Evolutionary conservation across 495 filamentous ascomycete genomes (phyloP), one percentile per base, ranked within the genome.

Genomic region (Penicillium maclennaniae): DNA sequence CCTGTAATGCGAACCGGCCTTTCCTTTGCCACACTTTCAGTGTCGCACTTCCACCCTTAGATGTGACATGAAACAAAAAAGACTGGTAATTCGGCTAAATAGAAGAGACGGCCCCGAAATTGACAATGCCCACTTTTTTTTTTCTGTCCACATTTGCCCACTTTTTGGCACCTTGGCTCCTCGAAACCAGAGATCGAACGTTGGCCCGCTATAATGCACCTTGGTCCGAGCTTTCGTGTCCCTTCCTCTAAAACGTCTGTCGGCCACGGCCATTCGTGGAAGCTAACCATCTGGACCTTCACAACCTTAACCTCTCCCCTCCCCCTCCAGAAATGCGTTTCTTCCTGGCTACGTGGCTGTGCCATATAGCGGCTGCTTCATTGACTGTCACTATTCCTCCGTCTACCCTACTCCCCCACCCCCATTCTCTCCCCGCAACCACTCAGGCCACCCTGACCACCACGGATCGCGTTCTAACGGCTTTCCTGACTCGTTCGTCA

Each of bases 391-490:
- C 65, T 54, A 72, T 87, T 62, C 80, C 79, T 4, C 57, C 78
- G 25, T 75, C 77, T 21, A 64, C 51, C 46, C 37, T 67, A 52
- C 67, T 74, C 31, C 71, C 74, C 19, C 69, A 71, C 40, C 69
- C 74, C 6, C 62, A 75, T 55, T 38, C 58, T 47, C 71, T 78
- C 62, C 62, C 69, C 53, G 70, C 76, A 61, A 61, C 71, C 59
- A 69, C 70, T 16, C 71, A 90, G 48, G 80, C 82, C 21, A 95
- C 91, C 10, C 79, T 85, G 75, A 88, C 87, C 37, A 86, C 87
- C 45, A 54, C 53, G 8, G 51, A 57, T 47, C 84, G 87, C 12
- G 65, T 88, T 8, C 63, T 79, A 54, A 66, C 69, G 20, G 84
- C 88, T 0, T 83, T 84, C 0, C 67, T 96, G 7, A 80, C 83